A percentile compares a stretch with the other conserved stretches of the same genome.
Evolutionary conservation across 225 moss, liverwort and hornwort genomes (phyloP).

Genomic region (Bryoerythrophyllum caledonicum): DNA sequence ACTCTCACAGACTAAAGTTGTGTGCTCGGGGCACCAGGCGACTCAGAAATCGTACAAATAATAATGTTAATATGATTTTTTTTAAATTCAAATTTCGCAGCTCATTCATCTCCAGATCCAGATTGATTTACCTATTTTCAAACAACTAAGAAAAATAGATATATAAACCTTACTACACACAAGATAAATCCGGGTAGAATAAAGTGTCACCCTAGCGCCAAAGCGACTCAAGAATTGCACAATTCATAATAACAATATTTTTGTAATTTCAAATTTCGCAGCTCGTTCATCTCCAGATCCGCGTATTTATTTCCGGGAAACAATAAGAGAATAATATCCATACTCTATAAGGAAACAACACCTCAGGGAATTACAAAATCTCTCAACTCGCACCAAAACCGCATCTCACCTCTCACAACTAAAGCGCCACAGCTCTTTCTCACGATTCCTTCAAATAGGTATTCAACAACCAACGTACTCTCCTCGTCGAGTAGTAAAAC

Average conservation of each 20-base stretch:
- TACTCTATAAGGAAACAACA: not conserved
- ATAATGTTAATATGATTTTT: no score
- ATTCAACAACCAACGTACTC: conserved; percentile 1
- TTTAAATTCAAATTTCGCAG: not conserved
- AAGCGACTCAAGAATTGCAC: not conserved
- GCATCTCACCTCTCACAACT: not conserved
- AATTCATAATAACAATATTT: no score
- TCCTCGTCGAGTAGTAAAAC: no score
- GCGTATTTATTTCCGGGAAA: no score
- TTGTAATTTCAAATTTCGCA: not conserved
- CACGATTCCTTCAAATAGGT: conserved; percentile 10
- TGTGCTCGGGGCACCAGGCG: not conserved
- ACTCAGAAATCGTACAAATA: no score
- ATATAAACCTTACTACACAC: no score
- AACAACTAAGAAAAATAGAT: not conserved
- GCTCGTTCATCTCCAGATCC: conserved; percentile 1
- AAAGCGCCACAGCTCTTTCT: not conserved
- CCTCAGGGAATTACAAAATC: not conserved
- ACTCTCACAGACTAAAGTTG: not conserved
- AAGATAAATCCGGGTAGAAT: not conserved
- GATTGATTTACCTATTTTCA: no score
- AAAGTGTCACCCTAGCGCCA: not conserved
- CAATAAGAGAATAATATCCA: not conserved
- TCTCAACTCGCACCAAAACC: not conserved
- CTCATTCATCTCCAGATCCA: conserved; percentile 1